Conservation (phyloP, 116 monocot species). For the Phalaenopsis hybrid region DNA sequence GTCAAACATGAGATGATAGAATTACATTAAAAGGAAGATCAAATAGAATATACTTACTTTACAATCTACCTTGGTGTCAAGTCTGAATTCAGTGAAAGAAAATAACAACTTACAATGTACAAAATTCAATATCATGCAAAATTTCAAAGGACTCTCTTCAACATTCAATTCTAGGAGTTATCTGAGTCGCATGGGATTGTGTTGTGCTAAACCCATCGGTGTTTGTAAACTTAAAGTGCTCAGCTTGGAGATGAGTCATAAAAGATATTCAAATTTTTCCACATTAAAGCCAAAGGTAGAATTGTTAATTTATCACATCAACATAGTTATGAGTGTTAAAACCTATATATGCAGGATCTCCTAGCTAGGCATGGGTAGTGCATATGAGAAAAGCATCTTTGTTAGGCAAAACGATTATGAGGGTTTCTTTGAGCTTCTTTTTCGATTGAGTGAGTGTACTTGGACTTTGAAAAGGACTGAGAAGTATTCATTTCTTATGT, state of each 20-base stretch:
- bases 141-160: neutral
- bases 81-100: neutral
- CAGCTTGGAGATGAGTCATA: neutral
- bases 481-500: neutral
- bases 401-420: neutral
- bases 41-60: neutral
- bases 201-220: neutral
- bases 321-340: neutral
- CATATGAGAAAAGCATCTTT: neutral
- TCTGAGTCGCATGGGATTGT: neutral
- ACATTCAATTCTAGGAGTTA: neutral
- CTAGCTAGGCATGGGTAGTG: neutral
- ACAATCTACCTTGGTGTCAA: neutral
- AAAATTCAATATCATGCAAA: neutral
- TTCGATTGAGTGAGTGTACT: neutral
- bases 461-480: neutral
- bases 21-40: neutral
- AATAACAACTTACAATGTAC: neutral
- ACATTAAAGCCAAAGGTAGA: neutral
- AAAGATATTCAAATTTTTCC: neutral
- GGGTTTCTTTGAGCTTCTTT: neutral
- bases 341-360: neutral
- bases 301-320: neutral
- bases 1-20: neutral
- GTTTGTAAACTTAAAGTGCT: neutral